phyloP scores from a whole-genome alignment of 495 filamentous ascomycete species.

The Tuber aestivum region DNA sequence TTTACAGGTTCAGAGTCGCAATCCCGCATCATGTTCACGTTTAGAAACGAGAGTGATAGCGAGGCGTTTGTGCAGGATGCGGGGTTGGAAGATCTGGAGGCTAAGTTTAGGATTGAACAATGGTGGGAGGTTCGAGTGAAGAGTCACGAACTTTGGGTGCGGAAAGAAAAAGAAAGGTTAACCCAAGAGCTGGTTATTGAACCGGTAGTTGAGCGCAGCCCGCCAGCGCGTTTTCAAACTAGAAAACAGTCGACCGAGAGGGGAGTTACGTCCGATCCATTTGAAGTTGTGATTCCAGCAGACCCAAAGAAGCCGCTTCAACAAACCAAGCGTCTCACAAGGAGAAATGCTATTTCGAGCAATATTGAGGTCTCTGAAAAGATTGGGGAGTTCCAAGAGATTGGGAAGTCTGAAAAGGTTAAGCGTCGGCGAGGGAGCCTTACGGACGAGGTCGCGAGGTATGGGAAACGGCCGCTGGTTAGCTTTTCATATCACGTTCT shows the following conservation, averaged over 20 bases:
- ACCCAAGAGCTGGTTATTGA: not conserved
- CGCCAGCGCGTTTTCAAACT: not conserved
- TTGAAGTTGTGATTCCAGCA: conserved; percentile 1
- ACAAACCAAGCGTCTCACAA: not conserved
- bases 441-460: not conserved
- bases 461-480: not conserved
- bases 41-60: not conserved
- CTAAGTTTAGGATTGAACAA: not conserved
- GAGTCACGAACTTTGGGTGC: not conserved
- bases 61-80: not conserved
- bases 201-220: not conserved
- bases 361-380: not conserved
- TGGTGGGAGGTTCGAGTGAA: not conserved
- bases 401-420: not conserved
- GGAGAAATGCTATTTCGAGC: not conserved
- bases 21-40: not conserved
- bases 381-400: not conserved
- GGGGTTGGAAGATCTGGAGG: not conserved
- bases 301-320: not conserved
- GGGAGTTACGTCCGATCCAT: not conserved
- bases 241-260: not conserved
- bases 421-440: not conserved
- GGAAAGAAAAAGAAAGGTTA: not conserved
- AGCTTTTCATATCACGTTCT: not conserved
- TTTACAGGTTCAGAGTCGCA: not conserved